Evolutionary conservation across 1,284 basidiomycete species (phyloP), one percentile per base, ranked within the genome.

Genomic region (Ustilago hordei): DNA sequence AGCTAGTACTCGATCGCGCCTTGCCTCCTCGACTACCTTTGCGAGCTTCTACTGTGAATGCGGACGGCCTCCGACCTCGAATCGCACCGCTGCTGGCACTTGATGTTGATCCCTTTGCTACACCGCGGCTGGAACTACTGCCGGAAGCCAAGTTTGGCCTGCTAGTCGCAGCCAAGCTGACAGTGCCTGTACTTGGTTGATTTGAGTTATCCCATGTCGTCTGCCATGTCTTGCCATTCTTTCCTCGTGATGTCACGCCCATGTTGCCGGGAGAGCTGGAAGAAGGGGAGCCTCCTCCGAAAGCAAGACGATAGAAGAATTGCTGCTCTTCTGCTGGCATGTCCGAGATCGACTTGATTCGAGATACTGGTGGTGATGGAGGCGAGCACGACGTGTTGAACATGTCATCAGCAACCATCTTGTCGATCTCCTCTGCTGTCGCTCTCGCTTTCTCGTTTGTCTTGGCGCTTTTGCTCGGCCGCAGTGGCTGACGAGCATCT

Each of bases 211-310:
- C 56, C 72, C 72, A 75, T 4, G 72, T 75, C 0, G 72, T 67
- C 43, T 70, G 63, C 72, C 72, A 75, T n/a, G 72, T 75, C 59
- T 75, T 75, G 39, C 72, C 72, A 8, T 52, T 50, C 7, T 45
- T 75, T 38, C 64, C 64, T 8, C 72, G 63, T 2, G 35, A 63
- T 31, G 72, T 75, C 0, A 53, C 57, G 0, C 72, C 64, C 6
- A 32, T 15, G 19, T 61, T 59, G n/a, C 17, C 35, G 8, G 52
- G 43, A 9, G 55, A 45, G 19, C 43, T 59, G 8, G 47, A 34
- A 13, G 58, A 60, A 0, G 60, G 59, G 36, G n/a, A 31, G 15
- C 64, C 60, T 23, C 67, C 60, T 23, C 67, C 60, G n/a, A 69
- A 69, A 0, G 72, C 72, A 19, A 75, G 66, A n/a, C 72, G 67